Base-by-base conservation (phyloP, 495 filamentous ascomycete genomes). In the Aspergillus diversus region DNA sequence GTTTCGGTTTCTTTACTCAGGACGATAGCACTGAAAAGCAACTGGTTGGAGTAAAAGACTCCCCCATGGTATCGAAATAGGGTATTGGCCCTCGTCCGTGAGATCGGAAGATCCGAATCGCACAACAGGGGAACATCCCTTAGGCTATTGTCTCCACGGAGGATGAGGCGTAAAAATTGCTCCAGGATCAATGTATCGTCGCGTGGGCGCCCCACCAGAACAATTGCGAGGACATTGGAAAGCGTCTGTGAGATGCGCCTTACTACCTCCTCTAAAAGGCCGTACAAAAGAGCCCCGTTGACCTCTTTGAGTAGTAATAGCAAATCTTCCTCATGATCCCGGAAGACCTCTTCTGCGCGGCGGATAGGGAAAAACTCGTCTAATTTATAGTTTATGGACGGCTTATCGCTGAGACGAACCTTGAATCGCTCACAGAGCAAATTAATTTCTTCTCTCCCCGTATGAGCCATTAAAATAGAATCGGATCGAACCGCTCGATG, bases 11-110 rank as follows among this genome's bases (percentile, higher is more conserved):
- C 35, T 35, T 61, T 46, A n/a, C 47, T 57, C 33, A 70, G 31
- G 3, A 59, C 63, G 7, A 70, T 51, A 2, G 68, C 65, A 55
- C 64, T 67, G 34, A 67, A 67, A 16, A 48, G 61, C 13, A 64
- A 65, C 37, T 70, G 68, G 17, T 48, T 53, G 21, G 50, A 13
- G 35, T 63, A 63, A 37, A 70, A 67, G 5, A 61, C 48, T 6
- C 35, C 37, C 4, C 49, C 62, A 8, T 31, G n/a, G 8, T 31
- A 13, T 9, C 33, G 55, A 43, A 68, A 65, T 11, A 61, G 27
- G 31, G 4, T 16, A n/a, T 59, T n/a, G 11, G 63, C 56, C 34
- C 47, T 32, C 21, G 37, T 33, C 2, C 31, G 33, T 37, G 37
- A 35, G 46, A 69, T 61, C 1, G 66, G 62, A 9, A 65, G 66